A percentile compares a stretch with the other conserved stretches of the same genome.
Evolutionary conservation across 306 rosid genomes (phyloP).

Genomic region (cucumber (Cucumis sativus)): Cucumber_9930_V3 NC_026660.2:10784001-10784500

Average conservation of each 20-base stretch:
- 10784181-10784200: constrained; percentile 55
- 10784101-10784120: background rate
- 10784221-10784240: constrained; percentile 73
- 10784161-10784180: constrained; percentile 27
- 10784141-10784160: constrained; percentile 42
- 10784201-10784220: constrained; percentile 68
- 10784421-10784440: background rate
- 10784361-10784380: background rate
- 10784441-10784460: background rate
- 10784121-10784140: constrained; percentile 20
- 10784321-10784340: background rate
- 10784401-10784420: background rate
- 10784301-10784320: constrained; percentile 15
- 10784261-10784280: constrained; percentile 84
- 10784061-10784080: background rate
- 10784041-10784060: background rate
- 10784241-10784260: constrained; percentile 79
- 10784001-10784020: background rate
- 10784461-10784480: background rate
- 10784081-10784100: background rate
- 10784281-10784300: constrained; percentile 67
- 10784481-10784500: background rate
- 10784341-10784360: background rate
- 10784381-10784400: background rate
- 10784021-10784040: background rate